A percentile compares a stretch with the other conserved stretches of the same genome.
Evolutionary conservation across 192 early-diverging fungal species (phyloP).

Genomic region (Coemansia sp.): DNA sequence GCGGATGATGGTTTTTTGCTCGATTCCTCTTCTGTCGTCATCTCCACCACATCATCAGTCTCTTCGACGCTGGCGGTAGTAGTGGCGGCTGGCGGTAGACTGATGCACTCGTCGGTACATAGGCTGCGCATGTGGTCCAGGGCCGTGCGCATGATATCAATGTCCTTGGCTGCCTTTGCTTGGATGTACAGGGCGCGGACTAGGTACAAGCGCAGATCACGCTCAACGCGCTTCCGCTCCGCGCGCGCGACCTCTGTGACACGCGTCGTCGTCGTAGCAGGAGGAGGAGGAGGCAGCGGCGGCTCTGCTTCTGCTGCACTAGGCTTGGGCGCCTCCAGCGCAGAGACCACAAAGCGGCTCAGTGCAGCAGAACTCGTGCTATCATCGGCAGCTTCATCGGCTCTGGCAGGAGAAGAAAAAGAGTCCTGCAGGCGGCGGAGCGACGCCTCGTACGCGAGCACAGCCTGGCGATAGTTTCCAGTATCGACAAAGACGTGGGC

Average conservation of each 20-base stretch:
- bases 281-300: too few species aligned
- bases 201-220: constrained; percentile 43
- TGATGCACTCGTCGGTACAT: constrained; percentile 16
- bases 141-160: constrained; percentile 62
- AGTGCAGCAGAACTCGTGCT: background rate
- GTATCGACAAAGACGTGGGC: constrained; percentile 78
- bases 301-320: too few species aligned
- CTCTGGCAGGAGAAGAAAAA: constrained; percentile 10
- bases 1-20: too few species aligned
- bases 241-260: constrained; percentile 16
- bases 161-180: constrained; percentile 67
- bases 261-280: background rate
- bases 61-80: too few species aligned
- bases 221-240: constrained; percentile 20
- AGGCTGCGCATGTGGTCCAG: constrained; percentile 48
- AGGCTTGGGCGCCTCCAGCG: constrained; percentile 1
- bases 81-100: too few species aligned
- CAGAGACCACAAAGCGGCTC: background rate
- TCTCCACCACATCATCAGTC: too few species aligned
- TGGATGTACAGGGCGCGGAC: constrained; percentile 57
- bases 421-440: constrained; percentile 50
- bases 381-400: constrained; percentile 15
- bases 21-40: too few species aligned
- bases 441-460: constrained; percentile 67
- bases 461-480: constrained; percentile 75